Base-by-base conservation (phyloP, 2,329 filamentous ascomycete species). In the Botrytis fabae region DNA sequence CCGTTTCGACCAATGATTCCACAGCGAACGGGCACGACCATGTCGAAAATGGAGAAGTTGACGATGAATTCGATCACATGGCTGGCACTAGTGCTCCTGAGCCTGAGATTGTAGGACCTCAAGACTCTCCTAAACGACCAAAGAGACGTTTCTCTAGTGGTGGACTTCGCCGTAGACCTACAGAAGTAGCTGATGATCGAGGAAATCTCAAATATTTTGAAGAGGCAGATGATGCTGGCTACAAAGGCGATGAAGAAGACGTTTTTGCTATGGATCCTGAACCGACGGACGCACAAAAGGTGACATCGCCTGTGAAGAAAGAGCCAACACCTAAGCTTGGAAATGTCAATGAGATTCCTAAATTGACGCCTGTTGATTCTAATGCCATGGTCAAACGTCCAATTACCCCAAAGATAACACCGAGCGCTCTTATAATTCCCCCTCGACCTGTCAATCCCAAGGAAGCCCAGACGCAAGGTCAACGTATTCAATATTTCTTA, bases 151-250 rank as follows among this genome's bases (percentile, higher is more conserved):
- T 97, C 81, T 98, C 94, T 9, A 95, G 94, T 66, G 93, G 93
- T 76, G 94, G 94, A 8, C 86, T 98, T 40, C 90, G 93, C 51
- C 85, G 89, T 73, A 91, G 92, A 79, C 92, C 93, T 38, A 85
- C 88, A 72, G 92, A 94, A 75, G 91, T 97, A 10, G 87, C 87
- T 28, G 88, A 91, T 20, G 86, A 88, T 16, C 86, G 92, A 70
- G 92, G 93, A n/a, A 88, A 93, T 75, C 85, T 98, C n/a, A 91
- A 97, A 81, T 97, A 95, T 78, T 95, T 92, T 78, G 94, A 97
- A 79, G 93, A 97, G 77, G 93, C 95, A 42, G 94, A 95, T 35
- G 95, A 97, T 79, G 90, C 90, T 60, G 93, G 90, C 2, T 94
- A 95, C 82, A 90, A 90, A 76, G 92, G 91, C 75, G 91, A 93